phyloP scores from a whole-genome alignment of 805 yeast species.

The Saccharomyces kudriavzevii region DNA sequence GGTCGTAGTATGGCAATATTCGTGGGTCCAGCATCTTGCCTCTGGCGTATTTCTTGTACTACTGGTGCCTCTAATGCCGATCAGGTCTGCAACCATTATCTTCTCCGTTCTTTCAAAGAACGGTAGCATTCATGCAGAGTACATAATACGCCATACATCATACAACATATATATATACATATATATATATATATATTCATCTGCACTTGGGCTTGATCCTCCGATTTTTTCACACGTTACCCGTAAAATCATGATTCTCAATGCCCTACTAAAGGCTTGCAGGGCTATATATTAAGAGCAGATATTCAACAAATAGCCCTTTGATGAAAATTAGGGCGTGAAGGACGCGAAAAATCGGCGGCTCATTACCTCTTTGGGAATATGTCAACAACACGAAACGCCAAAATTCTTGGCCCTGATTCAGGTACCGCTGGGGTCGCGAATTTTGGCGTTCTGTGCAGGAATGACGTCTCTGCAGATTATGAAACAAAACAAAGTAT shows the following conservation, averaged over 20 bases:
- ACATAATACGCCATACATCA: background rate
- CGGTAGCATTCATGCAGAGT: background rate
- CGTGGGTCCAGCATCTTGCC: constrained; percentile 36
- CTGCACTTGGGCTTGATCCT: background rate
- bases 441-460: background rate
- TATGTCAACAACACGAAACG: background rate
- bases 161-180: background rate
- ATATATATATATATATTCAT: background rate
- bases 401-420: background rate
- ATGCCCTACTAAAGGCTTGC: background rate
- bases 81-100: background rate
- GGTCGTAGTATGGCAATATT: constrained; percentile 53
- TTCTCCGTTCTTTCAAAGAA: background rate
- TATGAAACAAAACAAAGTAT: background rate
- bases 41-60: background rate
- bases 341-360: background rate
- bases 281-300: background rate
- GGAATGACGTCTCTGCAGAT: background rate
- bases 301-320: background rate
- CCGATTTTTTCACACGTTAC: background rate
- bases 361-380: background rate
- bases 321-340: background rate
- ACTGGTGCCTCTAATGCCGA: background rate
- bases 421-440: background rate
- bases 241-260: background rate